phyloP scores from a whole-genome alignment of 129 eudicot species.

The Artemisia annua region DNA sequence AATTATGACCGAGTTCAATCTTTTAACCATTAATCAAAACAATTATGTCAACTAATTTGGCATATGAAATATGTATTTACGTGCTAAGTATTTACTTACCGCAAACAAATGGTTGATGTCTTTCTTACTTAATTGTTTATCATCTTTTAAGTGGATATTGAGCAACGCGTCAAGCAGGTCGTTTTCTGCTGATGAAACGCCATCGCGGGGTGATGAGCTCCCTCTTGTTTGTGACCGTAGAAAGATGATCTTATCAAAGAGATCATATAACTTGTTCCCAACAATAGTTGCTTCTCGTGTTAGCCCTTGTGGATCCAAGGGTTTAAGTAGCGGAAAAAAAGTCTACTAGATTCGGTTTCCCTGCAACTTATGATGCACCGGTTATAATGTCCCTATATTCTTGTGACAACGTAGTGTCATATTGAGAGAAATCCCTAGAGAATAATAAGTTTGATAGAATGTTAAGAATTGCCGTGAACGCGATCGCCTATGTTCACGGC shows the following conservation, averaged over 20 bases:
- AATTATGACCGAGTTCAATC: not conserved
- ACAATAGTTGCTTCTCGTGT: not conserved
- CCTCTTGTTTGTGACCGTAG: conserved; percentile 16
- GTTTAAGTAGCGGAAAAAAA: conserved; percentile 4
- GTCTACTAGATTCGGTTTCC: conserved; percentile 1
- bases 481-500: conserved; percentile 28
- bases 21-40: not conserved
- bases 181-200: not conserved
- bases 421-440: not conserved
- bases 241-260: conserved; percentile 30
- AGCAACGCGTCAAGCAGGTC: conserved; percentile 14
- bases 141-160: not conserved
- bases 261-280: conserved; percentile 11
- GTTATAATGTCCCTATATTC: not conserved
- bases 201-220: not conserved
- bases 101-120: conserved; percentile 13
- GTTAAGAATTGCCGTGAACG: not conserved
- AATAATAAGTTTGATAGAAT: not conserved
- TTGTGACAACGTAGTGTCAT: not conserved
- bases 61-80: not conserved
- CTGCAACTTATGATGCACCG: not conserved
- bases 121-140: not conserved
- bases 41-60: not conserved
- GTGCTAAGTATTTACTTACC: not conserved
- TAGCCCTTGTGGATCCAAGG: conserved; percentile 8